Evolutionary conservation across 345 rosid genomes (phyloP), one percentile per base, ranked within the genome.

Genomic region (Noccaea bulbosa): DNA sequence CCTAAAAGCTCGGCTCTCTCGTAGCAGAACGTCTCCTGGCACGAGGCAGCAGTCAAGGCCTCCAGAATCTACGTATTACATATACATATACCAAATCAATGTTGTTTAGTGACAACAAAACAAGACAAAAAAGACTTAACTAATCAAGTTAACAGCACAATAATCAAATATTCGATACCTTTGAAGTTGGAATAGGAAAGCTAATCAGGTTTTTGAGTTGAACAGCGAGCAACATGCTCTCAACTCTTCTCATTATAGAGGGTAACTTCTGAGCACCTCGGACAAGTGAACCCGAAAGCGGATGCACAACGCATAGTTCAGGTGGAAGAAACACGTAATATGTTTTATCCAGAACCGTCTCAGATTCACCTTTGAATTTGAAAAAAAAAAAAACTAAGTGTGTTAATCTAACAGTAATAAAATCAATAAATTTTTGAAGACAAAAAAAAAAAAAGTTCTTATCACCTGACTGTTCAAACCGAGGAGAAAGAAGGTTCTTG

Each of bases 1-100:
- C 99, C 99, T 63, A 94, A 81, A 71, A 94, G 98, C 85, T 94
- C 98, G 2, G 99, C 99, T 83, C 99, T 89, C 75, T 91, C 99
- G 61, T 91, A 91, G 81, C 98, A 94, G 83, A 94, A 94, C 10
- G 97, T 89, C 81, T 94, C 99, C 75, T 94, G 99, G 87, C 99
- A 94, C 32, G 98, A 94, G 57, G 98, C 99, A 2, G 98, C 97
- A 39, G 99, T 94, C 84, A 89, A 83, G 52, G 99, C 98, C 77
- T 94, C 98, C 85, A 94, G 80, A 55, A 94, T 87, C 99, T 20
- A 20, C 22, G 22, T 20, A 20, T 20, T 91, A 81, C 37, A 53
- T 16, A 78, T 10, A 68, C 24, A 62, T 33, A 62, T 33, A 63
- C 33, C 27, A 35, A 46, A 74, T 41, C 0, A n/a, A 49, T 30